Base-by-base conservation (phyloP, 768 basidiomycete species). In the Russula griseocarnosa region DNA sequence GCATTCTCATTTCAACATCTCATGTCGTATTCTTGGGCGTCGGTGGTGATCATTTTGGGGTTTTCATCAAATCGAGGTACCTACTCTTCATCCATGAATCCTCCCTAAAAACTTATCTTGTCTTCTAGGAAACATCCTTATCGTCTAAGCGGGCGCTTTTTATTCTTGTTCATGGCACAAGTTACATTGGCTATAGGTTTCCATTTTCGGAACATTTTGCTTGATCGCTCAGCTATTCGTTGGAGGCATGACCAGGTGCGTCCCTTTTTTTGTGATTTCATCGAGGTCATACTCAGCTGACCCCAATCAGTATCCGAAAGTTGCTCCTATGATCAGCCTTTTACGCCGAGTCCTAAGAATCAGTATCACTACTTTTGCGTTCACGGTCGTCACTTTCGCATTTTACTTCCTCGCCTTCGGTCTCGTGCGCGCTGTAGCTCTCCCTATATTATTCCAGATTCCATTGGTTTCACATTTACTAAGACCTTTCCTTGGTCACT, bases 21-120 rank as follows among this genome's bases (percentile, higher is more conserved):
- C 36, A 88, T 66, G 70, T 79, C 3, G 11, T 74, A 10, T 72
- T 81, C 60, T 73, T 77, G 0, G 73, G 80, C 83, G 64, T 32
- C 58, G 46, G 53, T 32, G n/a, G 38, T 26, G 71, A 79, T 18
- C 77, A 74, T 46, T 71, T 90, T 7, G 73, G 76, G 0, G 22
- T 89, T 0, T 90, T 90, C 61, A 83, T 87, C 18, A 85, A 84
- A 65, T 90, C 87, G 36, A 85, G 77, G 89, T 87, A 62, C 42
- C 79, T 72, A 11, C 20, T 9, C 4, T 28, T 32, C 28, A 51
- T 47, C n/a, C 44, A 22, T 7, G 10, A 3, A 32, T 18, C 11
- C 44, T 52, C 30, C n/a, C 30, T 26, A 24, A 8, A 34, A 24
- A 14, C 54, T 69, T 26, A 65, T 47, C 3, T 16, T 54, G 11